These are phyloP conservation scores for Symbiodinium pilosum DNA, from an alignment of 73 alveolate species.

Conservation along the genomic window DNA sequence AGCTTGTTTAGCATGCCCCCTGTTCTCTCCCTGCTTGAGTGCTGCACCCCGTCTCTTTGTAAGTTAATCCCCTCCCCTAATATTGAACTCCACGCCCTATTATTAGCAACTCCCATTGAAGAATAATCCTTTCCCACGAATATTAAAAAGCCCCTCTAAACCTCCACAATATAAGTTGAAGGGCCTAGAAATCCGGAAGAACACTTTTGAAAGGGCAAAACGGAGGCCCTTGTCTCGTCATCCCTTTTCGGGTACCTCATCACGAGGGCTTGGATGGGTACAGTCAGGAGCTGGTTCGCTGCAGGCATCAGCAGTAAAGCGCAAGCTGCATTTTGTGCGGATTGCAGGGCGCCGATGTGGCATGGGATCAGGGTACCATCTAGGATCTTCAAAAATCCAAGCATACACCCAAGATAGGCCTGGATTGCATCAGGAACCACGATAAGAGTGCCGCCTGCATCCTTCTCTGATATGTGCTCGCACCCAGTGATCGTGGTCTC, in stretches of 20 bases:
- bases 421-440: background rate
- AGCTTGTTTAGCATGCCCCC: no score
- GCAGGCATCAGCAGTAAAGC: background rate
- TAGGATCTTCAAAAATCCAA: background rate
- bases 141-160: no score
- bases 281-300: background rate
- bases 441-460: background rate
- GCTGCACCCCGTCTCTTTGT: background rate
- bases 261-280: background rate
- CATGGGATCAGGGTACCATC: background rate
- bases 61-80: background rate
- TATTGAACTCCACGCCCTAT: no score
- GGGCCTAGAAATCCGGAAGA: background rate
- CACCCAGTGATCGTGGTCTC: background rate
- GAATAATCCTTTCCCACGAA: background rate
- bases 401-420: background rate
- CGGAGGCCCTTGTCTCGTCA: no score
- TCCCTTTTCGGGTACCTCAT: background rate
- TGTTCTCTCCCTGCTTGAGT: background rate
- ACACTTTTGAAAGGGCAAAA: no score
- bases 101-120: no score
- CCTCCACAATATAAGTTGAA: no score
- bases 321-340: background rate
- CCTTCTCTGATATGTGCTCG: background rate
- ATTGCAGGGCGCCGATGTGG: background rate